Evolutionary conservation across 768 basidiomycete species (phyloP), one percentile per base, ranked within the genome.

Genomic region (Leccinum pellstonianum): DNA sequence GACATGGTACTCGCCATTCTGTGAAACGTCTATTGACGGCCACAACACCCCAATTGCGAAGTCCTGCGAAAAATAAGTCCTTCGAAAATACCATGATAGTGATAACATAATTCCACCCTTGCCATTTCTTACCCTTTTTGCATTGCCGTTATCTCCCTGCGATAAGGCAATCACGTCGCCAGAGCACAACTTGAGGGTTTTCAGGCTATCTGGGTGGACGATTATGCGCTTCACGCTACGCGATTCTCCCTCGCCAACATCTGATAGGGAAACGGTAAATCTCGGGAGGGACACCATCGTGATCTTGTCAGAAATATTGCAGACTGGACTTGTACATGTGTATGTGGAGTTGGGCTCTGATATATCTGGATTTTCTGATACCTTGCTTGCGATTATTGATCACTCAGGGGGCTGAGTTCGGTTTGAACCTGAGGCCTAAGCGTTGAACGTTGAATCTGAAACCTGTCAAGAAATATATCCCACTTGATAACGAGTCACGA

Each of bases 1-100:
- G 58, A 57, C 14, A 47, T 46, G 56, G 56, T 60, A 79, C 85
- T 67, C 71, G 88, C 91, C 76, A 61, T 85, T 81, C 54, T 78
- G 79, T 27, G 83, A 69, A 56, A 86, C 56, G 8, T 89, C 87
- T 49, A 80, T 66, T 41, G 86, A 88, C n/a, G 90, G 90, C 91
- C 91, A 93, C 65, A 83, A 80, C 50, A 86, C 75, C 5, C 91
- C 91, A 55, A 91, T 77, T 12, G 86, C 83, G 70, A 86, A 86
- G 48, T 78, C 73, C 87, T 88, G 67, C 62, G 52, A 52, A 57
- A 62, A 66, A 65, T 66, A 41, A 65, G 52, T 57, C 63, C n/a
- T 27, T 62, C 19, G 54, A 59, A 59, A 48, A 56, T 41, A 57
- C n/a, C 27, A 55, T 54, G 59, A 54, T 48, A 51, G 57, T 33